These are phyloP conservation scores for Parasarocladium wereldwijsianum DNA, from an alignment of 2,329 filamentous ascomycete species.

Conservation along the genomic window DNA sequence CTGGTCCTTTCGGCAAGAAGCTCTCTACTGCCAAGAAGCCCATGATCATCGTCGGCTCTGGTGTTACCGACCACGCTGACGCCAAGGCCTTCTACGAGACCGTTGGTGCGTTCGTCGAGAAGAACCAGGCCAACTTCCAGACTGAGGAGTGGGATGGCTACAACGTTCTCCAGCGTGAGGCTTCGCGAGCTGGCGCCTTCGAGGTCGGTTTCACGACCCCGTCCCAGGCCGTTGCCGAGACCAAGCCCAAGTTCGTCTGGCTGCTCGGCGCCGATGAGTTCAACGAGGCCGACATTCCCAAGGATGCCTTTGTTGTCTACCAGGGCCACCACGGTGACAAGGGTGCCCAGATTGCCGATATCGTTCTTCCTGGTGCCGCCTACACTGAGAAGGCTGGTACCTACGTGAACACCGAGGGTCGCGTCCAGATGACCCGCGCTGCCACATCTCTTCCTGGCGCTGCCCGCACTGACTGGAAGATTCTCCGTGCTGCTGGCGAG, in stretches of 20 bases:
- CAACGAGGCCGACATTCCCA: slow-evolving; percentile 71
- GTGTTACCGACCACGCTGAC: slow-evolving; percentile 78
- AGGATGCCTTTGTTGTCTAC: slow-evolving; percentile 93
- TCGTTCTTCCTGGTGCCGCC: slow-evolving; percentile 83
- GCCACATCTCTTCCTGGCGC: slow-evolving; percentile 82
- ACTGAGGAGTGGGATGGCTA: slow-evolving; percentile 93
- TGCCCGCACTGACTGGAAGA: slow-evolving; percentile 96
- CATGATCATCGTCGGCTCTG: slow-evolving; percentile 93
- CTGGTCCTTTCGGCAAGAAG: slow-evolving; percentile 86
- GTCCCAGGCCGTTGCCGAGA: slow-evolving; percentile 66
- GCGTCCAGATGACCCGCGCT: slow-evolving; percentile 83
- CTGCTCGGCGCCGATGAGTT: slow-evolving; percentile 92
- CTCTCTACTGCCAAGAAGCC: slow-evolving; percentile 75
- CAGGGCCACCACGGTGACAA: slow-evolving; percentile 96
- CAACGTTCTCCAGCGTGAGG: slow-evolving; percentile 88
- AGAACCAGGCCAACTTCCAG: slow-evolving; percentile 77
- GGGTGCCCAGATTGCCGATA: slow-evolving; percentile 82
- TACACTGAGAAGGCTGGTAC: slow-evolving; percentile 96
- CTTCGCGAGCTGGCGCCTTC: slow-evolving; percentile 83
- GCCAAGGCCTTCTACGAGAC: slow-evolving; percentile 89
- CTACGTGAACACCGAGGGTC: slow-evolving; percentile 95
- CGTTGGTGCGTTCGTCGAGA: slow-evolving; percentile 81
- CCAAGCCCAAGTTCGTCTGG: slow-evolving; percentile 90
- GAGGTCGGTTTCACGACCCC: slow-evolving; percentile 90
- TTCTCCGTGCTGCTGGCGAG: slow-evolving; percentile 82